Evolutionary conservation across 257 asterid species (phyloP).

Genomic region (Rhazya stricta): DNA sequence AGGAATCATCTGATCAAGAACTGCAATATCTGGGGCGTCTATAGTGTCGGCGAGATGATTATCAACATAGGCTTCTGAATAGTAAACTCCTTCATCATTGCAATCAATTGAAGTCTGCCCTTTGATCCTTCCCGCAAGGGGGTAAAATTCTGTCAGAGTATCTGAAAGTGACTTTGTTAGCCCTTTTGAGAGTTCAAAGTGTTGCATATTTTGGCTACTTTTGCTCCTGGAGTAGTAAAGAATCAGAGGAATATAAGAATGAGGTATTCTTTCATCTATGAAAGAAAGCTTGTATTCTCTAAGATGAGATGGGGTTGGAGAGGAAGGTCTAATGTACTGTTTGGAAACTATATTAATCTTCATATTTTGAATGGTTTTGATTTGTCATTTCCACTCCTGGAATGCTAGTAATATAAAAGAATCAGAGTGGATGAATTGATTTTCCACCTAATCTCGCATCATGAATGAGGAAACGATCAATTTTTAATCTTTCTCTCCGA

Average conservation of each 20-base stretch:
- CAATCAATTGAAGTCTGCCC: constrained; percentile 48
- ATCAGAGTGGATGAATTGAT: neutral
- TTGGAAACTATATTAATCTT: constrained; percentile 27
- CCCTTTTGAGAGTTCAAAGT: constrained; percentile 17
- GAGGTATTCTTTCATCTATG: constrained; percentile 51
- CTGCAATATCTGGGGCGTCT: constrained; percentile 12
- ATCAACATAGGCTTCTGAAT: constrained; percentile 34
- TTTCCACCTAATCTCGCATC: neutral
- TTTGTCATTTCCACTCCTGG: neutral
- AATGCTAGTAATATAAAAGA: neutral
- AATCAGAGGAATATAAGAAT: constrained; percentile 47
- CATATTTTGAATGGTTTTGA: constrained; percentile 16
- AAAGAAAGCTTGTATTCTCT: constrained; percentile 47
- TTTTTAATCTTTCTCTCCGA: too few relatives aligned
- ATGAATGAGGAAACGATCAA: neutral
- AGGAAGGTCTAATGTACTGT: constrained; percentile 44
- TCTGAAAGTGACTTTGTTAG: constrained; percentile 46
- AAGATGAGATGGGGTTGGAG: constrained; percentile 43
- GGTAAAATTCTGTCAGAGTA: constrained; percentile 41
- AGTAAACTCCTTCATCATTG: constrained; percentile 43
- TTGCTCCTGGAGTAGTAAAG: constrained; percentile 31
- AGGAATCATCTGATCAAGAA: constrained; percentile 39
- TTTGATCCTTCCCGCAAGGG: constrained; percentile 58
- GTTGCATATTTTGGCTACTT: constrained; percentile 8
- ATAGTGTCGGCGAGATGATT: constrained; percentile 26